These are phyloP conservation scores for Xerocomus amazonicus DNA, from an alignment of 1,284 basidiomycete genomes.

Conservation along the genomic window DNA sequence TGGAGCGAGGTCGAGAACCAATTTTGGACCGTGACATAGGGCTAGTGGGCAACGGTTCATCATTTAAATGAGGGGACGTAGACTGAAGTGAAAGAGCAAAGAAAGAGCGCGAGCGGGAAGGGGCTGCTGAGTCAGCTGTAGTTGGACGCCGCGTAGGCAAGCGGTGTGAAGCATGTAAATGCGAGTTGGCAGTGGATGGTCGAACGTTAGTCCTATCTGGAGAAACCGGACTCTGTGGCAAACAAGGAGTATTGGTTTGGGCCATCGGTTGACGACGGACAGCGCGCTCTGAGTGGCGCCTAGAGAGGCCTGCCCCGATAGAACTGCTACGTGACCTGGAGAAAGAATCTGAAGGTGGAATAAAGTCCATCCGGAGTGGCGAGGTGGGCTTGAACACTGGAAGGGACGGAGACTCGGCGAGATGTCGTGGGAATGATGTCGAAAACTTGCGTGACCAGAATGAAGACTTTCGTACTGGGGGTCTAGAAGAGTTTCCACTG, in stretches of 20 bases:
- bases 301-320: slow-evolving; percentile 41
- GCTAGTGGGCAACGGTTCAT: slow-evolving; percentile 12
- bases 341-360: slow-evolving; percentile 24
- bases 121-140: slow-evolving; percentile 28
- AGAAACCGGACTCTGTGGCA: slow-evolving; percentile 8
- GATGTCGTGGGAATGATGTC: slow-evolving; percentile 22
- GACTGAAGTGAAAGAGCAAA: slow-evolving; percentile 24
- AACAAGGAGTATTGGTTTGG: slow-evolving; percentile 10
- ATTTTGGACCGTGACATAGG: slow-evolving; percentile 15
- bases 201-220: slow-evolving; percentile 9
- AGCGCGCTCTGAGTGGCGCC: slow-evolving; percentile 49
- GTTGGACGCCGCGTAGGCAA: slow-evolving; percentile 22
- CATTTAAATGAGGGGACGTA: slow-evolving; percentile 11
- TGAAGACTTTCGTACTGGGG: slow-evolving; percentile 51
- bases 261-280: slow-evolving; percentile 23
- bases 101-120: slow-evolving; percentile 23
- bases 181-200: slow-evolving; percentile 21
- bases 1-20: slow-evolving; percentile 47
- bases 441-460: slow-evolving; percentile 46
- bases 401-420: slow-evolving; percentile 37
- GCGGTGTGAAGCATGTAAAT: slow-evolving; percentile 9
- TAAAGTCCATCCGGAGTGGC: slow-evolving; percentile 46
- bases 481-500: slow-evolving; percentile 30
- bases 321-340: slow-evolving; percentile 25
- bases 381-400: slow-evolving; percentile 50